Conservation (phyloP, 2,329 filamentous ascomycete genomes). For the Colletotrichum destructivum region DNA sequence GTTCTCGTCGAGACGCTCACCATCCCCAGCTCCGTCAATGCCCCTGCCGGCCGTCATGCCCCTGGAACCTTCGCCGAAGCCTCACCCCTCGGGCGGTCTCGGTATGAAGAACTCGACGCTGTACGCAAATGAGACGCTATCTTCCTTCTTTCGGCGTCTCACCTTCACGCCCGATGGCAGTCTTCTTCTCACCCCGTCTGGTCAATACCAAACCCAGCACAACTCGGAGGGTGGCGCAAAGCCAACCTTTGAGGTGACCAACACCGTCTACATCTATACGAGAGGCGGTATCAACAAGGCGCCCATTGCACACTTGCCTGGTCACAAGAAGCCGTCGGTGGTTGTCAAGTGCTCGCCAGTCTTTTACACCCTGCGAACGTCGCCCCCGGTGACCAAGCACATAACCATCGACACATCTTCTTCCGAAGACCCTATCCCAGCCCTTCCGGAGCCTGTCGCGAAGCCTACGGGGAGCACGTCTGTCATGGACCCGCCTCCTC, state of each 20-base stretch:
- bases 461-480: slow-evolving; percentile 71
- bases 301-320: slow-evolving; percentile 93
- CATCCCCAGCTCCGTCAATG: slow-evolving; percentile 93
- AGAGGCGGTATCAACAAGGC: slow-evolving; percentile 96
- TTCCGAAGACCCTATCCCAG: slow-evolving; percentile 84
- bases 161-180: slow-evolving; percentile 97
- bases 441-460: slow-evolving; percentile 86
- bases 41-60: slow-evolving; percentile 96
- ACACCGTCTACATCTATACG: slow-evolving; percentile 99
- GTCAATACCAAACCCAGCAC: slow-evolving; percentile 91
- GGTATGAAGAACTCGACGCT: slow-evolving; percentile 88
- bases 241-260: slow-evolving; percentile 87
- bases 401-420: slow-evolving; percentile 97
- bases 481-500: slow-evolving; percentile 87
- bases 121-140: slow-evolving; percentile 96
- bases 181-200: slow-evolving; percentile 92
- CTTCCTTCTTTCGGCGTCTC: slow-evolving; percentile 94
- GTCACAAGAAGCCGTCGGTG: slow-evolving; percentile 98
- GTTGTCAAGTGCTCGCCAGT: slow-evolving; percentile 95
- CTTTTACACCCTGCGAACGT: slow-evolving; percentile 84
- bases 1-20: slow-evolving; percentile 89
- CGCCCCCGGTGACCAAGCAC: slow-evolving; percentile 80
- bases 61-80: slow-evolving; percentile 89
- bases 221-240: slow-evolving; percentile 77
- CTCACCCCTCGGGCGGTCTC: slow-evolving; percentile 71